These are phyloP conservation scores for Starmerella tilneyi DNA, from an alignment of 805 yeast genomes.

Conservation along the genomic window DNA sequence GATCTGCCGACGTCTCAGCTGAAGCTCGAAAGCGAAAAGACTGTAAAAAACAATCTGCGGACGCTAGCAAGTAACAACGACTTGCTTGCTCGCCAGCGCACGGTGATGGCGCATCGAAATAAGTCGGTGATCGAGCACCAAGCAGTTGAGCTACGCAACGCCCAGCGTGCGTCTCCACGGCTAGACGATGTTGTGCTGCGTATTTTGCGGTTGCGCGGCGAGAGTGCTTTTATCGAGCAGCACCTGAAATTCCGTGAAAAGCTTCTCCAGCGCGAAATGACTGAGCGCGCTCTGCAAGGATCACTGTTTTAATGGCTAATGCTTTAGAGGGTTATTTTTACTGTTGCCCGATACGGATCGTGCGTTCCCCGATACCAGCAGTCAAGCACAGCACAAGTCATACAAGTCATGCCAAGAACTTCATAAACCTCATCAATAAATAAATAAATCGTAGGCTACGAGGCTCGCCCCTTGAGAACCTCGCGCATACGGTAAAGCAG, in stretches of 20 bases:
- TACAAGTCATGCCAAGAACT: too few species aligned
- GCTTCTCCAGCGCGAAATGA: slow-evolving; percentile 44
- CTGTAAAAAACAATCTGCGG: slow-evolving; percentile 43
- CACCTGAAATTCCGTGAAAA: slow-evolving; percentile 54
- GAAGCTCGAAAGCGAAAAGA: slow-evolving; percentile 47
- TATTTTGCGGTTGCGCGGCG: slow-evolving; percentile 56
- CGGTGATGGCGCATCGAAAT: slow-evolving; percentile 65
- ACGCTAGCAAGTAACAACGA: slow-evolving; percentile 36
- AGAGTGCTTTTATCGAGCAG: slow-evolving; percentile 46
- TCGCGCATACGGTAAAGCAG: slow-evolving; percentile 2
- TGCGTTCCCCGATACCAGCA: too few species aligned
- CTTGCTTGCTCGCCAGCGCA: slow-evolving; percentile 51
- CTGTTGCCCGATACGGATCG: too few species aligned
- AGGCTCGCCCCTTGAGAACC: not conserved
- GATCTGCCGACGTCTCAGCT: slow-evolving; percentile 42
- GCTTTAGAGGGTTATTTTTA: too few species aligned
- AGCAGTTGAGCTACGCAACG: slow-evolving; percentile 39
- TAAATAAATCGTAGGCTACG: not conserved
- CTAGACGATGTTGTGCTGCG: slow-evolving; percentile 64
- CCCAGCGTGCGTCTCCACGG: slow-evolving; percentile 37
- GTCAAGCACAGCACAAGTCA: too few species aligned
- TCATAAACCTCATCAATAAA: not conserved
- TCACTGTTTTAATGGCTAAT: slow-evolving; percentile 13
- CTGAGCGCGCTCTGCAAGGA: slow-evolving; percentile 36
- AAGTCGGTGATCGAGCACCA: slow-evolving; percentile 43